Base-by-base conservation (phyloP, 2,329 filamentous ascomycete genomes). In the Pseudogymnoascus sp. region DNA sequence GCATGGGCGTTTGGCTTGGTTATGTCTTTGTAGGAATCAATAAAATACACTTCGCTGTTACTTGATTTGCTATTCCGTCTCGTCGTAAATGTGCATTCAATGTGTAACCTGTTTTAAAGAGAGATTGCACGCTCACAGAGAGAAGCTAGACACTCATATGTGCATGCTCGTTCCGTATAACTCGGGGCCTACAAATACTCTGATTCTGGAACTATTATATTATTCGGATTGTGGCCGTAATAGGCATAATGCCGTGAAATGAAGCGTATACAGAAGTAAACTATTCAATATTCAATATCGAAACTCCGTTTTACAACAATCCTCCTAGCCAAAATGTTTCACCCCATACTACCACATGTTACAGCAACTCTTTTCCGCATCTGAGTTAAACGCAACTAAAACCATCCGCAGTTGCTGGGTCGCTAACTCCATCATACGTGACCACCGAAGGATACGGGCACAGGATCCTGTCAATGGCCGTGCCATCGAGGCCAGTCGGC, bases 371-470 rank as follows among this genome's bases (percentile, higher is more conserved):
- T 33, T 52, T 11, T 9, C 25, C 2, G 1, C 28, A 18, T 18
- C 5, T 2, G 14, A 55, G n/a, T 18, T 33, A 55, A 55, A 33
- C 28, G n/a, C 49, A 55, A n/a, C n/a, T 55, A 33, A 55, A 55
- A 6, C 49, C 49, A 33, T 55, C 49, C 49, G 49, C 49, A 25
- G n/a, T 12, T 55, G 7, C 28, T 18, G 25, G 25, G 49, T 55
- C 49, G 28, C 49, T 55, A 55, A 55, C 35, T 37, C 61, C 61
- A 31, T 60, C 49, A 38, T 60, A 62, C 12, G 35, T 25, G 18
- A 18, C 25, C 23, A 61, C 59, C 18, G 43, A 60, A 58, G 63
- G 63, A 62, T 59, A 62, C 1, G 49, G 49, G 28, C 63, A 64
- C 6, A 64, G 9, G 9, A 33, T 59, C n/a, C 63, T 31, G 5